Evolutionary conservation across 192 early-diverging fungal genomes (phyloP).

Genomic region (Gonapodya prolifera): DNA sequence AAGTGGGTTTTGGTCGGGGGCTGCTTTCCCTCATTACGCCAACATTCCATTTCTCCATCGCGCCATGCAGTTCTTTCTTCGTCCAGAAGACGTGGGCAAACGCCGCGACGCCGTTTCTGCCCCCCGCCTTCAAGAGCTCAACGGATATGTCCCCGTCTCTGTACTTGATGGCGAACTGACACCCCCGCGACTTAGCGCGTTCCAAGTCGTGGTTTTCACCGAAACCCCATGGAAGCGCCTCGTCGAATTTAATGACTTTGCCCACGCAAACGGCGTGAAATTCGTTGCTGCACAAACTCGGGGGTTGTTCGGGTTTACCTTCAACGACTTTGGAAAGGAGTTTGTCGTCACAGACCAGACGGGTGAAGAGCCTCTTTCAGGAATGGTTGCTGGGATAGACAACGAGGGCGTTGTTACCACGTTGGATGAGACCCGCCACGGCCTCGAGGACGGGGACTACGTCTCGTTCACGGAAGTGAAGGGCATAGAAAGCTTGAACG

Average conservation of each 20-base stretch:
- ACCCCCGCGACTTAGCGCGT: constrained; percentile 36
- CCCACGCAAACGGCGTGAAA: constrained; percentile 54
- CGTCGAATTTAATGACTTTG: constrained; percentile 72
- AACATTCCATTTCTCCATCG: not conserved
- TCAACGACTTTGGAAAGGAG: constrained; percentile 90
- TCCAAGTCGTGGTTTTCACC: constrained; percentile 76
- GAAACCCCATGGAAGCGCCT: constrained; percentile 63
- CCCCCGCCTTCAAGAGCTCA: constrained; percentile 83
- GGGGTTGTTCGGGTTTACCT: constrained; percentile 86
- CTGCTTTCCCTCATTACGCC: not conserved
- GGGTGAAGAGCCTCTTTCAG: constrained; percentile 82
- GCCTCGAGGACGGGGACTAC: constrained; percentile 92
- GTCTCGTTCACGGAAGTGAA: constrained; percentile 88
- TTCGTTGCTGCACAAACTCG: constrained; percentile 82
- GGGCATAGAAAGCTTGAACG: constrained; percentile 86
- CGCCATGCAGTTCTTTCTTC: constrained; percentile 73
- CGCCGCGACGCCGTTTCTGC: constrained; percentile 61
- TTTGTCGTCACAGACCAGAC: constrained; percentile 79
- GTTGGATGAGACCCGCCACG: constrained; percentile 92
- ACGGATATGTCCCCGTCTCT: constrained; percentile 90
- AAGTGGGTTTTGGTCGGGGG: constrained; percentile 30
- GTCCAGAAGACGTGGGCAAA: constrained; percentile 70
- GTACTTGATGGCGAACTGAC: constrained; percentile 68
- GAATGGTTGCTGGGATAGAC: constrained; percentile 84
- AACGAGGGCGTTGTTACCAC: constrained; percentile 82